Base-by-base conservation (phyloP, 768 basidiomycete species). In the Mycena crocata region DNA sequence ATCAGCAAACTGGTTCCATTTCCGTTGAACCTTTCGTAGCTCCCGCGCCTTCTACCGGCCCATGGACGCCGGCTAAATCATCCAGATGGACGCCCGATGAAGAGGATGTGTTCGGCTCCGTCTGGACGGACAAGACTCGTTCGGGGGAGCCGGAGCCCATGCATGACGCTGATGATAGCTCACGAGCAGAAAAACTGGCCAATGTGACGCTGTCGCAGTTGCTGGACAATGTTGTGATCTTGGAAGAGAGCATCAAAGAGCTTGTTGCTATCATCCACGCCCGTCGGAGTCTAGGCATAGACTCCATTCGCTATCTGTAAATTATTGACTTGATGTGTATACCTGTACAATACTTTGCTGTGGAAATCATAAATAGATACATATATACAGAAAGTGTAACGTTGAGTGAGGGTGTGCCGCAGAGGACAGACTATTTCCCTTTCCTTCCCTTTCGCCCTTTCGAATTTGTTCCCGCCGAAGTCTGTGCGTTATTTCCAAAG, bases 171-270 rank as follows among this genome's bases (percentile, higher is more conserved):
- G 78, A 79, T 3, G 77, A 78, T n/a, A 74, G 75, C 55, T 67
- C 67, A 39, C 74, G 75, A 66, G 67, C 71, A 55, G 71, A 74
- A 52, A 80, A 76, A 34, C 61, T 75, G 17, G 76, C 78, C 19
- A 83, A 77, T 23, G 85, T 96, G 30, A 94, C 93, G 10, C 82
- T 99, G 57, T 95, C 94, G 48, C 90, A 87, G 68, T 76, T 98
- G 60, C 80, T 98, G 76, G 97, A 98, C 76, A 98, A 98, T 74
- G 92, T 96, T 32, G 95, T 99, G 32, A 90, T 98, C 42, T 76
- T 99, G 67, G 97, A 98, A 78, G 97, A 98, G 78, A 92, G 91
- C 66, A 92, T 98, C 74, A 98, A 98, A 80, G 97, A 99, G 77
- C 81, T 96, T 35, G 89, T 89, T 17, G 93, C 94, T 17, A 91